Percentiles rank a stretch among this genome's conserved stretches.
These are phyloP conservation scores for Cladophialophora bantiana DNA, from an alignment of 2,329 filamentous ascomycete genomes.

Conservation along the genomic window DNA sequence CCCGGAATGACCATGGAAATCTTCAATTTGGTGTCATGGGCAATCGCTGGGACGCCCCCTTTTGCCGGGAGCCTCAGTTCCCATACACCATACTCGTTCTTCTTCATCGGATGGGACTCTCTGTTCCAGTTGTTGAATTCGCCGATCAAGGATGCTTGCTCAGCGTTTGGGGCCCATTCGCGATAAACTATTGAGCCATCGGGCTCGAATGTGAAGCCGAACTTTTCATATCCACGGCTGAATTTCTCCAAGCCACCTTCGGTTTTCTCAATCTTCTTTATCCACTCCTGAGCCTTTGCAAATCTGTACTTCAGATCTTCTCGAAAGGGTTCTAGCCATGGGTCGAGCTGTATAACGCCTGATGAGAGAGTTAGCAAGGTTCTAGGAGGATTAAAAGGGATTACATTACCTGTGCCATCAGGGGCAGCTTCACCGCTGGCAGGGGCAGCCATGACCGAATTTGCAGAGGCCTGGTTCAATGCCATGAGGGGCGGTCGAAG, in stretches of 20 bases:
- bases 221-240: conserved; percentile 83
- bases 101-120: conserved; percentile 84
- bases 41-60: conserved; percentile 77
- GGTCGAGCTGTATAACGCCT: conserved; percentile 89
- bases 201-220: conserved; percentile 80
- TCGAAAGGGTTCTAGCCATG: conserved; percentile 86
- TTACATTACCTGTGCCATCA: conserved; percentile 42
- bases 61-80: conserved; percentile 78
- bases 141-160: conserved; percentile 83
- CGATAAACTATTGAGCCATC: conserved; percentile 88
- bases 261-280: conserved; percentile 77
- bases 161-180: conserved; percentile 95
- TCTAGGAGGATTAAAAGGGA: conserved; percentile 19
- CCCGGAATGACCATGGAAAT: conserved; percentile 81
- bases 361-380: conserved; percentile 21
- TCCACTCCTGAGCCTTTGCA: conserved; percentile 82
- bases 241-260: conserved; percentile 94
- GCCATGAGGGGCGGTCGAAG: conserved; percentile 30
- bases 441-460: conserved; percentile 42
- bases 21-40: conserved; percentile 97
- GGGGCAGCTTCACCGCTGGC: conserved; percentile 37
- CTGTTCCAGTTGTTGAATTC: conserved; percentile 96
- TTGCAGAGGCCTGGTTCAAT: conserved; percentile 43
- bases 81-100: conserved; percentile 84
- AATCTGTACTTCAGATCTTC: conserved; percentile 78